These are phyloP conservation scores for Sextonia rubra DNA, from an alignment of 164 flowering plant species.

Conservation along the genomic window DNA sequence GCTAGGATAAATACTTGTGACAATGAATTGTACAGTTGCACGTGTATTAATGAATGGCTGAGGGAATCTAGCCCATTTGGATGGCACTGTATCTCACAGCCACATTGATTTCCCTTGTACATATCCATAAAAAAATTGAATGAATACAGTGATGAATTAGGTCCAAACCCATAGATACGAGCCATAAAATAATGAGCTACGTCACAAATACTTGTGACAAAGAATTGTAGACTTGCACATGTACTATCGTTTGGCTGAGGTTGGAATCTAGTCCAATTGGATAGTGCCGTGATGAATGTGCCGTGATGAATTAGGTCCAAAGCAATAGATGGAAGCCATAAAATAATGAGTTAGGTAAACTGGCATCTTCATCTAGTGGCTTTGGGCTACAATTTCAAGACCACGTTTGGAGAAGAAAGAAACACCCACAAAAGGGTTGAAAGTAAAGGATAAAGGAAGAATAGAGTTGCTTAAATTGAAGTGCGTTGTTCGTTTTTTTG, in stretches of 20 bases:
- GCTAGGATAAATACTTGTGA: too few relatives aligned
- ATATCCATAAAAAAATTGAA: too few relatives aligned
- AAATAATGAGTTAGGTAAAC: neutral
- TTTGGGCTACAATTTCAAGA: neutral
- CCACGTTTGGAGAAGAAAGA: neutral
- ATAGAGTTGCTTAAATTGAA: neutral
- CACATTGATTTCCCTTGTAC: too few relatives aligned
- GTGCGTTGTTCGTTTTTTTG: neutral
- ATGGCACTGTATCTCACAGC: too few relatives aligned
- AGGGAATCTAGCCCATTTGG: neutral
- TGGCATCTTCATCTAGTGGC: neutral
- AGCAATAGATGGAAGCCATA: neutral
- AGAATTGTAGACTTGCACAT: too few relatives aligned
- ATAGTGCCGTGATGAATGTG: neutral
- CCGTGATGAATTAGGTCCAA: neutral
- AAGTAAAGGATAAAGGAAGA: neutral
- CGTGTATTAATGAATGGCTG: neutral
- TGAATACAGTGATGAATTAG: too few relatives aligned
- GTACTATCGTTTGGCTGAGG: neutral
- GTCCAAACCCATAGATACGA: too few relatives aligned
- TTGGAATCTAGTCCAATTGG: neutral
- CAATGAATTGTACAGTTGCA: too few relatives aligned
- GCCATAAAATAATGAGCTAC: too few relatives aligned
- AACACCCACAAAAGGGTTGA: neutral
- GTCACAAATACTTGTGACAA: too few relatives aligned